Conservation (phyloP, 768 basidiomycete species). For the Mycena filopes region DNA sequence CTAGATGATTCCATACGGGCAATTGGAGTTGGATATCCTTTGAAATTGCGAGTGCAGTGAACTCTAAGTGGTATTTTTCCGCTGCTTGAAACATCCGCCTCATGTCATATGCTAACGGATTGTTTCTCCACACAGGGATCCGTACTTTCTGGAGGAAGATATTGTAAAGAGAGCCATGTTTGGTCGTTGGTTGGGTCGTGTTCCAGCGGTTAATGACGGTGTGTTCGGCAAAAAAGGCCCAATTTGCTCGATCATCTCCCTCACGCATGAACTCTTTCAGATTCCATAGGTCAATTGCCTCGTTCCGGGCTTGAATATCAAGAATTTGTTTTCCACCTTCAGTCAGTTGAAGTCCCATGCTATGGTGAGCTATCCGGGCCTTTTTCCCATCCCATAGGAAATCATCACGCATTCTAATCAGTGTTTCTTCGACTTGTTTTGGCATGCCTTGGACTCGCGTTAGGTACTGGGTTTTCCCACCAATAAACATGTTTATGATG, state of each 20-base stretch:
- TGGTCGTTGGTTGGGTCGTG: not conserved
- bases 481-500: conserved; percentile 36
- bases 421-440: not conserved
- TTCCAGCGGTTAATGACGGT: too few relatives aligned
- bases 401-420: not conserved
- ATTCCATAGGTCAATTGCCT: too few relatives aligned
- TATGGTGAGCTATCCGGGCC: not conserved
- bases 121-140: not conserved
- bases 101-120: not conserved
- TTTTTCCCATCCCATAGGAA: too few relatives aligned
- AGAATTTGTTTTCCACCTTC: not conserved
- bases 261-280: too few relatives aligned
- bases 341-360: not conserved
- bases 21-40: too few relatives aligned
- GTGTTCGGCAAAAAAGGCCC: too few relatives aligned
- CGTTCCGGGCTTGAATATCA: too few relatives aligned
- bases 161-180: not conserved
- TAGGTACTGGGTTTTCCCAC: conserved; percentile 27
- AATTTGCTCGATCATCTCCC: too few relatives aligned
- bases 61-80: not conserved
- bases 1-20: too few relatives aligned
- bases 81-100: not conserved
- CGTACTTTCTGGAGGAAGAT: not conserved
- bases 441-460: not conserved
- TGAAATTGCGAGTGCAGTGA: too few relatives aligned